Conservation (phyloP, 2,329 filamentous ascomycete genomes). For the Penicillium sp. region DNA sequence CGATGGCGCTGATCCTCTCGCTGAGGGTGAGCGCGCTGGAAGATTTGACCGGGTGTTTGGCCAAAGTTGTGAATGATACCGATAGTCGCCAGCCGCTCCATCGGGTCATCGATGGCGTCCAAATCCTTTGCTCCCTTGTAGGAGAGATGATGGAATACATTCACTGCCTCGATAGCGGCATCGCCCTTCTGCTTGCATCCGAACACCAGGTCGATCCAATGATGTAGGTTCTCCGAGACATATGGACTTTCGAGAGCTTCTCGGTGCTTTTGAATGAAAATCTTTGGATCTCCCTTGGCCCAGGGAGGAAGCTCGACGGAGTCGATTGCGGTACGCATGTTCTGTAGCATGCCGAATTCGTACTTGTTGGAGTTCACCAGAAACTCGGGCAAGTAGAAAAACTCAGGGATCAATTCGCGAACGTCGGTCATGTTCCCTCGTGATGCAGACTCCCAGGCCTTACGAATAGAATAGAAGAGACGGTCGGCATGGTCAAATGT, state of each 20-base stretch:
- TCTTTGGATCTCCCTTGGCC: conserved; percentile 92
- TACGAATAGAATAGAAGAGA: conserved; percentile 86
- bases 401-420: conserved; percentile 89
- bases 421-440: conserved; percentile 89
- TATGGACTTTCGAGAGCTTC: conserved; percentile 91
- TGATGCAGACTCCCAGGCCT: conserved; percentile 86
- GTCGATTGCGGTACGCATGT: conserved; percentile 71
- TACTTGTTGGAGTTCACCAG: conserved; percentile 90
- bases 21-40: conserved; percentile 71
- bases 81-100: conserved; percentile 81
- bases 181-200: conserved; percentile 91
- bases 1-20: conserved; percentile 63
- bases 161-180: conserved; percentile 80
- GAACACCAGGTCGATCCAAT: conserved; percentile 95
- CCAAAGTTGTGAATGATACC: conserved; percentile 98
- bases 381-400: conserved; percentile 95
- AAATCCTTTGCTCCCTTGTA: conserved; percentile 92
- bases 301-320: conserved; percentile 86
- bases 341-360: conserved; percentile 85
- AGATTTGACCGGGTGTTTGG: conserved; percentile 93
- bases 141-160: conserved; percentile 93
- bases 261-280: conserved; percentile 93
- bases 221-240: conserved; percentile 80
- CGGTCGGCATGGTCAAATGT: conserved; percentile 94
- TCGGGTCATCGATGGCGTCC: conserved; percentile 80